Conservation (phyloP, 768 basidiomycete genomes). For the Lactarius indigo region DNA sequence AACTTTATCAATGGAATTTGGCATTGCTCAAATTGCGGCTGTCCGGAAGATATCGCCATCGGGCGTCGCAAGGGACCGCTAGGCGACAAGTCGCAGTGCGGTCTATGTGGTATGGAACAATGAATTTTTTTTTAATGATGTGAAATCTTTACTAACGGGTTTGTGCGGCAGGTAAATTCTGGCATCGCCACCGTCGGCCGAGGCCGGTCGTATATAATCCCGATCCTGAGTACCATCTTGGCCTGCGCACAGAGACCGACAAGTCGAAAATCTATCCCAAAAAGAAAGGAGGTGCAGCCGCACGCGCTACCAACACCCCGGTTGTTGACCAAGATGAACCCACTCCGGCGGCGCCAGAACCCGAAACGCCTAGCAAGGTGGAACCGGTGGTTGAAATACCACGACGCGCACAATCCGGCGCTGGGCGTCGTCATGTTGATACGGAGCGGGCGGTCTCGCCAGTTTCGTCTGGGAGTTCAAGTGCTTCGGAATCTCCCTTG, state of each 20-base stretch:
- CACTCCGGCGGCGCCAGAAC: constrained; percentile 38
- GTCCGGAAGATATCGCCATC: constrained; percentile 80
- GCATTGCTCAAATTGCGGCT: constrained; percentile 95
- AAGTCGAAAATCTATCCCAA: constrained; percentile 49
- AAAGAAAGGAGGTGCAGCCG: constrained; percentile 54
- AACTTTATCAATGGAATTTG: constrained; percentile 83
- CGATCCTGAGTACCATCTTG: constrained; percentile 66
- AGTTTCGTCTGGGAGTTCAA: constrained; percentile 63
- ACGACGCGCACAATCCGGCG: constrained; percentile 6
- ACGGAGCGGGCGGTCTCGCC: constrained; percentile 63
- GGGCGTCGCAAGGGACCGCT: constrained; percentile 87
- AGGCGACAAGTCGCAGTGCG: constrained; percentile 88
- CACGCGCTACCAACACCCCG: constrained; percentile 44
- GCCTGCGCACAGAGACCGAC: constrained; percentile 54
- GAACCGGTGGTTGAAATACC: constrained; percentile 37
- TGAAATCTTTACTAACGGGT: constrained; percentile 2
- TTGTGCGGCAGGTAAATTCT: constrained; percentile 68
- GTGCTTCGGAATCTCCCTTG: constrained; percentile 70
- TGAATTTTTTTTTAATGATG: constrained; percentile 1
- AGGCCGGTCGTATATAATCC: constrained; percentile 78
- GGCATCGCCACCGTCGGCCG: constrained; percentile 81
- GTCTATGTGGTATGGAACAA: constrained; percentile 72
- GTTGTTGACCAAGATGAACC: constrained; percentile 26
- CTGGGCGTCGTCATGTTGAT: constrained; percentile 31
- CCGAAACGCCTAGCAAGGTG: constrained; percentile 51